Conservation (phyloP, 148 eudicot genomes). For the Cornus florida region DNA sequence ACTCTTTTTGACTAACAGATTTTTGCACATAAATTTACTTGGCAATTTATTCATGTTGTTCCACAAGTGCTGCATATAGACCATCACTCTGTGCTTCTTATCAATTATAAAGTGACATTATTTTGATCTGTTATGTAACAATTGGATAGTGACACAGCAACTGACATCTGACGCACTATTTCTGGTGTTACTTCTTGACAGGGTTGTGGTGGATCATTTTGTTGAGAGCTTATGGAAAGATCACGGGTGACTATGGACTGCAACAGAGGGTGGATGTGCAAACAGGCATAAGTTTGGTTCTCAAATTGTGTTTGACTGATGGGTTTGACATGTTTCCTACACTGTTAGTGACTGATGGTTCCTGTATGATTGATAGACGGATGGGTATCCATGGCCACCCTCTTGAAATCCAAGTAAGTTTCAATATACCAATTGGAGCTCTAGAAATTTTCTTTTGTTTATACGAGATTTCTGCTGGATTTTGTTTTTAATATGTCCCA, state of each 20-base stretch:
- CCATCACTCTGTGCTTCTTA: background rate
- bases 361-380: constrained; percentile 95
- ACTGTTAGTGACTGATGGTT: constrained; percentile 88
- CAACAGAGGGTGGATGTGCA: constrained; percentile 90
- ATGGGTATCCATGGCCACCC: constrained; percentile 98
- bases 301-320: constrained; percentile 71
- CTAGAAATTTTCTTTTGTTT: background rate
- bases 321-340: constrained; percentile 97
- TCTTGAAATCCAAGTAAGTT: constrained; percentile 89
- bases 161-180: background rate
- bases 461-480: background rate
- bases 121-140: background rate
- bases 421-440: background rate
- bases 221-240: constrained; percentile 83
- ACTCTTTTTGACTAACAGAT: background rate
- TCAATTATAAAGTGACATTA: background rate
- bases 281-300: constrained; percentile 74
- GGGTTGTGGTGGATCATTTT: constrained; percentile 97
- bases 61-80: background rate
- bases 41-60: background rate
- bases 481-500: background rate
- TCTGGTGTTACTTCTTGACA: constrained; percentile 14
- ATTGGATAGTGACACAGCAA: background rate
- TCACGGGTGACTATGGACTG: constrained; percentile 72
- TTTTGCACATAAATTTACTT: background rate